Evolutionary conservation across 192 early-diverging fungal species (phyloP), one percentile per base, ranked within the genome.

Genomic region (Pilaira anomala): DNA sequence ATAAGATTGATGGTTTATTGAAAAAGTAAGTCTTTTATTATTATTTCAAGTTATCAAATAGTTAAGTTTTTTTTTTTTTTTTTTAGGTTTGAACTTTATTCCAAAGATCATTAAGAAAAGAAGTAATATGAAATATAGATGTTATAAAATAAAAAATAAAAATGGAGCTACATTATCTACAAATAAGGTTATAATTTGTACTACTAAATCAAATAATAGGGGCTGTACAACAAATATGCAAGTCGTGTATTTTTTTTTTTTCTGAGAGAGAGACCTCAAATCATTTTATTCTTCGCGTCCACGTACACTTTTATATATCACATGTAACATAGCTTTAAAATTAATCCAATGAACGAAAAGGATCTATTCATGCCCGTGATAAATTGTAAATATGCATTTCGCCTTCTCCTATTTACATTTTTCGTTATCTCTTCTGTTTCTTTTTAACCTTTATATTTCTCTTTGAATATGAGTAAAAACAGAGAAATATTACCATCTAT

Each of bases 1-100:
- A 69, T 18, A 62, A 69, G 60, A 69, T 69, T 48, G 67, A 69
- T 39, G 52, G 60, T 19, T 40, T 69, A 21, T 39, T 69, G 41
- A 69, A 69, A 19, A 51, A 69, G 67, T 67, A 67, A 67, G 65
- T 40, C 0, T 36, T 36, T 36, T 36, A 9, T 36, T 36, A n/a
- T n/a, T n/a, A n/a, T n/a, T n/a, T n/a, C n/a, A n/a, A n/a, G n/a
- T n/a, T n/a, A n/a, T n/a, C n/a, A n/a, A n/a, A n/a, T n/a, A n/a
- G n/a, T n/a, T n/a, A n/a, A n/a, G n/a, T n/a, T n/a, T n/a, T n/a
- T n/a, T n/a, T n/a, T n/a, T n/a, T n/a, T n/a, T n/a, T 9, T 6
- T 36, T 36, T 5, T 33, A 36, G 33, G 33, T 36, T 36, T 6
- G 33, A 36, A 6, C 33, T 36, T 36, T 36, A 36, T 36, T 36